phyloP scores from a whole-genome alignment of 1,284 basidiomycete genomes.

The Neonothopanus nambi region DNA sequence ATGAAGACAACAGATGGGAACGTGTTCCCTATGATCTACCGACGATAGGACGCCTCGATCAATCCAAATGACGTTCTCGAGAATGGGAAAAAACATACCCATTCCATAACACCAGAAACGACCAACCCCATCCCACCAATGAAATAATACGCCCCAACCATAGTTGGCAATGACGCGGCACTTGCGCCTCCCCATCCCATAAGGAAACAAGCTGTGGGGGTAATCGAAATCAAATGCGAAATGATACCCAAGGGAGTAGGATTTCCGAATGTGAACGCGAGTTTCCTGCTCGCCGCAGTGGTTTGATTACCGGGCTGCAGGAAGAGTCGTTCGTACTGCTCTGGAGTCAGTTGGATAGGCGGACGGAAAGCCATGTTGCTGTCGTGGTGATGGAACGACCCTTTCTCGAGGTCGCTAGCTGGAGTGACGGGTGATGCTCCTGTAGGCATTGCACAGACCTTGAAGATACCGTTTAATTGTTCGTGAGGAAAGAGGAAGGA shows the following conservation, averaged over 20 bases:
- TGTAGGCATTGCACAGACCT: too few species aligned
- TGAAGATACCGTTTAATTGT: too few species aligned
- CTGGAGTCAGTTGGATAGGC: conserved; percentile 14
- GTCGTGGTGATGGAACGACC: background rate
- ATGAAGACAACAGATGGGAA: conserved; percentile 23
- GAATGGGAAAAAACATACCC: conserved; percentile 16
- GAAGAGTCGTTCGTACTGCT: conserved; percentile 24
- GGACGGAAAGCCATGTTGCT: background rate
- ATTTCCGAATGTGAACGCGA: conserved; percentile 20
- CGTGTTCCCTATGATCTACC: conserved; percentile 25
- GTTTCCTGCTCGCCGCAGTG: background rate
- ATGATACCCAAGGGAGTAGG: conserved; percentile 22
- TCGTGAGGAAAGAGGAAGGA: too few species aligned
- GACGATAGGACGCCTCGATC: too few species aligned
- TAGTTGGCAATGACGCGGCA: conserved; percentile 14
- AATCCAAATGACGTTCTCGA: background rate
- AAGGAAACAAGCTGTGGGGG: conserved; percentile 21
- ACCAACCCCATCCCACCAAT: conserved; percentile 22
- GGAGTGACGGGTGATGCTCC: too few species aligned
- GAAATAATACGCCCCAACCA: conserved; percentile 22
- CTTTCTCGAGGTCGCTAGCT: conserved; percentile 3
- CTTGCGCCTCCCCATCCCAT: conserved; percentile 20
- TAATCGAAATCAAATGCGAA: conserved; percentile 18
- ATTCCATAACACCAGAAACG: conserved; percentile 23
- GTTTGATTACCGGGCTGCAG: conserved; percentile 18